Evolutionary conservation across 1,139 yeast species (phyloP).

Genomic region (Martiniozyma asiatica): DNA sequence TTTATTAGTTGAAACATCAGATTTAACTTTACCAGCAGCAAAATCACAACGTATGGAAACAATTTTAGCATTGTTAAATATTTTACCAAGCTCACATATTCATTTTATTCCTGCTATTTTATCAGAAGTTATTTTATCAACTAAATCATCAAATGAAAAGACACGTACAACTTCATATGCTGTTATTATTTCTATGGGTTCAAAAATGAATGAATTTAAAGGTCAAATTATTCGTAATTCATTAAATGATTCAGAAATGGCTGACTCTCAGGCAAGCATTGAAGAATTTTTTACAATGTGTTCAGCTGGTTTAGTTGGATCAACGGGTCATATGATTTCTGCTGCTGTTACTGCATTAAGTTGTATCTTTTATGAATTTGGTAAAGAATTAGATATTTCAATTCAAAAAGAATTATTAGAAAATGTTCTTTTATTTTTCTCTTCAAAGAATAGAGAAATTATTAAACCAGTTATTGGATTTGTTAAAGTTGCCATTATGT

Average conservation of each 20-base stretch:
- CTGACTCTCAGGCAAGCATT: slow-evolving; percentile 55
- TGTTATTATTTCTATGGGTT: slow-evolving; percentile 70
- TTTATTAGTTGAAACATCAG: slow-evolving; percentile 47
- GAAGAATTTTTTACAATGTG: slow-evolving; percentile 86
- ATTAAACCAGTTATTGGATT: slow-evolving; percentile 92
- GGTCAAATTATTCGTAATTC: slow-evolving; percentile 64
- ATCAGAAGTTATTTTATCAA: slow-evolving; percentile 80
- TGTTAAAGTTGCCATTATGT: slow-evolving; percentile 78
- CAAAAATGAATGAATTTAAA: slow-evolving; percentile 41
- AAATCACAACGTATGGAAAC: slow-evolving; percentile 73
- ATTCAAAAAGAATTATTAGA: slow-evolving; percentile 63
- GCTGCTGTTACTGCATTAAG: slow-evolving; percentile 90
- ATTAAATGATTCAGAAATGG: slow-evolving; percentile 47
- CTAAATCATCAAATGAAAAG: slow-evolving; percentile 91
- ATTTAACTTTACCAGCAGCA: slow-evolving; percentile 57
- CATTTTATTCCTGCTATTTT: slow-evolving; percentile 71
- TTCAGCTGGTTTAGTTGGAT: slow-evolving; percentile 92
- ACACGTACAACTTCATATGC: slow-evolving; percentile 75
- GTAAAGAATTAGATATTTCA: slow-evolving; percentile 42
- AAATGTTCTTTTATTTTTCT: slow-evolving; percentile 83
- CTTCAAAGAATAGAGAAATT: slow-evolving; percentile 85
- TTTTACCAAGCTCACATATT: slow-evolving; percentile 51
- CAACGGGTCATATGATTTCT: slow-evolving; percentile 88
- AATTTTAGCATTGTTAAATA: slow-evolving; percentile 43
- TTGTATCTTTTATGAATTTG: slow-evolving; percentile 79